A percentile compares a stretch with the other conserved stretches of the same genome.
These are phyloP conservation scores for Cadophora sp. DNA, from an alignment of 2,329 filamentous ascomycete species.

Conservation along the genomic window DNA sequence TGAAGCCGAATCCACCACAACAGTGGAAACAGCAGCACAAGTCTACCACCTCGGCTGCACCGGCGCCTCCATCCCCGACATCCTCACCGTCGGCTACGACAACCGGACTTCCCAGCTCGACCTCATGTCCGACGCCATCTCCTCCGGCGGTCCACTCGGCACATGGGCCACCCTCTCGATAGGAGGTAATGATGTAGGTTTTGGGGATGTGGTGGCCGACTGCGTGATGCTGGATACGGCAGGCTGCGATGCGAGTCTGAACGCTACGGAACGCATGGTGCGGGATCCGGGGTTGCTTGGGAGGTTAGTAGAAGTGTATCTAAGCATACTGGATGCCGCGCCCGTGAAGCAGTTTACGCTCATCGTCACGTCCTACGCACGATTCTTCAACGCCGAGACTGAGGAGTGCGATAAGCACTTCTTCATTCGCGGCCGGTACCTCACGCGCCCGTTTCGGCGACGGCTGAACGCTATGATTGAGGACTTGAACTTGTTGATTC, in stretches of 20 bases:
- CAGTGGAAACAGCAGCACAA: not conserved
- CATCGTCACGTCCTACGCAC: slow-evolving; percentile 18
- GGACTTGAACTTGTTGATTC: slow-evolving; percentile 18
- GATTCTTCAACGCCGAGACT: slow-evolving; percentile 24
- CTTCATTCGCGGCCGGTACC: slow-evolving; percentile 19
- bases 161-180: slow-evolving; percentile 20
- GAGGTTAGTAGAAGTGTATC: slow-evolving; percentile 10
- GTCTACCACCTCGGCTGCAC: slow-evolving; percentile 26
- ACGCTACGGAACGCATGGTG: slow-evolving; percentile 12
- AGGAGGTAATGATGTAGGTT: slow-evolving; percentile 26
- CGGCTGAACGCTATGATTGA: slow-evolving; percentile 20
- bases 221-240: slow-evolving; percentile 20
- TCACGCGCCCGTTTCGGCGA: slow-evolving; percentile 17
- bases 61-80: slow-evolving; percentile 24
- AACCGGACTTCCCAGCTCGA: slow-evolving; percentile 26
- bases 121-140: slow-evolving; percentile 3
- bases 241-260: slow-evolving; percentile 16
- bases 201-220: slow-evolving; percentile 19
- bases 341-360: slow-evolving; percentile 9
- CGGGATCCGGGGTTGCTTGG: not conserved
- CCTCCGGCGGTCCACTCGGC: not conserved
- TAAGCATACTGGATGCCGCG: not conserved
- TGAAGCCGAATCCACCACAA: too few species aligned
- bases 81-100: slow-evolving; percentile 19
- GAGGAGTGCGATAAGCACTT: slow-evolving; percentile 19